These are phyloP conservation scores for Candida pseudoviswanathii DNA, from an alignment of 1,139 yeast genomes.

Conservation along the genomic window DNA sequence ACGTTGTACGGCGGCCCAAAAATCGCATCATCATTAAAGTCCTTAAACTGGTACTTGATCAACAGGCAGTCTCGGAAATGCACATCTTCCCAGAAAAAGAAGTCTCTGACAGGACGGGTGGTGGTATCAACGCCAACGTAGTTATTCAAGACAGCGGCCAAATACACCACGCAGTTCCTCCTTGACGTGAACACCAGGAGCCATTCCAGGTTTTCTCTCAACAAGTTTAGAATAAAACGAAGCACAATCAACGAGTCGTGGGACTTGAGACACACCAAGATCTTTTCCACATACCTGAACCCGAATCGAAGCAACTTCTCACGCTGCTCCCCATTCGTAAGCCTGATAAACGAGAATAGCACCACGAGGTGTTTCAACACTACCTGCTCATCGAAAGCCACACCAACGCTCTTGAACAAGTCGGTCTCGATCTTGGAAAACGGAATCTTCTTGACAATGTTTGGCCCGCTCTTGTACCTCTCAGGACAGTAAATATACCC, in stretches of 20 bases:
- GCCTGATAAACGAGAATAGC: slow-evolving; percentile 23
- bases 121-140: slow-evolving; percentile 3
- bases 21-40: slow-evolving; percentile 57
- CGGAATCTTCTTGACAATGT: slow-evolving; percentile 26
- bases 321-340: slow-evolving; percentile 15
- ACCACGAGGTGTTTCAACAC: slow-evolving; percentile 28
- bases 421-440: slow-evolving; percentile 30
- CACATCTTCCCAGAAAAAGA: slow-evolving; percentile 67
- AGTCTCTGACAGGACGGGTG: slow-evolving; percentile 42
- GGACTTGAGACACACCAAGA: slow-evolving; percentile 26
- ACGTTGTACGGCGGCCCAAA: slow-evolving; percentile 33
- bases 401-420: slow-evolving; percentile 20
- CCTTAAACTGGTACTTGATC: slow-evolving; percentile 55
- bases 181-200: slow-evolving; percentile 14
- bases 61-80: slow-evolving; percentile 59
- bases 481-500: slow-evolving; percentile 34
- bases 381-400: slow-evolving; percentile 15
- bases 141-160: slow-evolving; percentile 7
- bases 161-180: slow-evolving; percentile 6
- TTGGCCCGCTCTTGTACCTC: slow-evolving; percentile 27
- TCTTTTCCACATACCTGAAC: slow-evolving; percentile 34
- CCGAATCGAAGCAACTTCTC: slow-evolving; percentile 25
- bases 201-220: slow-evolving; percentile 43
- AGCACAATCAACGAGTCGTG: slow-evolving; percentile 27
- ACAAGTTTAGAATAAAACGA: slow-evolving; percentile 57